A percentile compares a stretch with the other conserved stretches of the same genome.
phyloP scores from a whole-genome alignment of 768 basidiomycete genomes.

The Tricholoma bakamatsutake region DNA sequence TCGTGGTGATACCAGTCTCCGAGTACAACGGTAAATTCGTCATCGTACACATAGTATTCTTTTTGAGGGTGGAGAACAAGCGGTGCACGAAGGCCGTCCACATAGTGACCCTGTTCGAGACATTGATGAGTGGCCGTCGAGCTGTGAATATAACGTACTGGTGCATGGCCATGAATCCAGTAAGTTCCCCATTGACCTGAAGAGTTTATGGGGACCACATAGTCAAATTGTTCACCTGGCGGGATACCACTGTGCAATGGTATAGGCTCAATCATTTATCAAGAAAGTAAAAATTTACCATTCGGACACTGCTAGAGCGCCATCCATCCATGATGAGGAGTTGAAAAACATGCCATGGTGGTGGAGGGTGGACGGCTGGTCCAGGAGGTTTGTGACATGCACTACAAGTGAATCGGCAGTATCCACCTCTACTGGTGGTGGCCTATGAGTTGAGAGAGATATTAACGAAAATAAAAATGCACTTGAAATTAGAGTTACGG shows the following conservation, averaged over 20 bases:
- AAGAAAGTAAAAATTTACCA: conserved; percentile 44
- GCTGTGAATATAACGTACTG: conserved; percentile 26
- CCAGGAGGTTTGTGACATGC: conserved; percentile 71
- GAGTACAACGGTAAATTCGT: conserved; percentile 81
- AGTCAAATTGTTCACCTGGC: conserved; percentile 62
- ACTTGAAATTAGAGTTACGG: conserved; percentile 53
- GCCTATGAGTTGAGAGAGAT: conserved; percentile 36
- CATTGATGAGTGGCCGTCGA: background rate
- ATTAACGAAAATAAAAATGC: background rate
- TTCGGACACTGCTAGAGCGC: conserved; percentile 76
- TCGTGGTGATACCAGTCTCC: conserved; percentile 92
- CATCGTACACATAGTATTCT: conserved; percentile 76
- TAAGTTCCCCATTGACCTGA: conserved; percentile 76
- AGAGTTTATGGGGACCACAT: conserved; percentile 62
- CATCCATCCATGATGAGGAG: conserved; percentile 82
- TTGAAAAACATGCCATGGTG: conserved; percentile 98
- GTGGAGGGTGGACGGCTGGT: conserved; percentile 67
- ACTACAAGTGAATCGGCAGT: conserved; percentile 69
- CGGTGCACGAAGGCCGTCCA: conserved; percentile 89
- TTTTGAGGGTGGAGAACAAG: conserved; percentile 66
- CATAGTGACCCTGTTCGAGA: conserved; percentile 68
- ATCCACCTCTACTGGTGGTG: conserved; percentile 73
- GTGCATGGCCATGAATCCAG: conserved; percentile 71
- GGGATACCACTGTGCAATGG: conserved; percentile 61
- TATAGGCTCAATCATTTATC: background rate